Evolutionary conservation across 169 alveolate species (phyloP).

Genomic region (Plasmodium knowlesi): DNA sequence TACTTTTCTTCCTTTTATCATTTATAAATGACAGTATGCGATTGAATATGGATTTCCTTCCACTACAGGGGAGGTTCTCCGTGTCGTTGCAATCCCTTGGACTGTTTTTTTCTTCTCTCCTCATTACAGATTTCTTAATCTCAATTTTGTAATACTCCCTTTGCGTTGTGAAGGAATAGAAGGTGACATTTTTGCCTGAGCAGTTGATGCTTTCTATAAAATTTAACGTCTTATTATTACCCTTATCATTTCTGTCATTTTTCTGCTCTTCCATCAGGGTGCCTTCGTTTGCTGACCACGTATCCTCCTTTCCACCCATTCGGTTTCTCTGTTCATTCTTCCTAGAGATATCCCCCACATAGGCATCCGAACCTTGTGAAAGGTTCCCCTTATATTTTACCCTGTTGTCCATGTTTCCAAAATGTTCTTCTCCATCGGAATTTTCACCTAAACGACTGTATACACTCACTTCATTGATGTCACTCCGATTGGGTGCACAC

Average conservation of each 20-base stretch:
- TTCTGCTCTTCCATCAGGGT: neutral
- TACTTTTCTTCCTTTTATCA: slow-evolving; percentile 13
- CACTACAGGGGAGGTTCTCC: slow-evolving; percentile 2
- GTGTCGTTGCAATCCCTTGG: neutral
- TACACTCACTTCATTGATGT: neutral
- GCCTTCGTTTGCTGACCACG: neutral
- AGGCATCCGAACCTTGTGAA: neutral
- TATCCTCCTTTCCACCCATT: neutral
- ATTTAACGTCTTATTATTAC: slow-evolving; percentile 5
- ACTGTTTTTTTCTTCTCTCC: neutral
- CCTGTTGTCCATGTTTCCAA: neutral
- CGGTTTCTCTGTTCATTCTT: neutral
- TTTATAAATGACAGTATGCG: slow-evolving; percentile 22
- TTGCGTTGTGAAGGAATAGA: slow-evolving; percentile 55
- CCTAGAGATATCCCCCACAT: neutral
- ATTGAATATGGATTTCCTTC: slow-evolving; percentile 47
- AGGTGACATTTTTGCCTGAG: slow-evolving; percentile 38
- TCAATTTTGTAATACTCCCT: slow-evolving; percentile 64
- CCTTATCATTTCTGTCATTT: neutral
- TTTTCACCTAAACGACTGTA: neutral
- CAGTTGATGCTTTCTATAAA: slow-evolving; percentile 53
- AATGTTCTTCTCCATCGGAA: neutral
- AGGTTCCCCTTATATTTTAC: neutral
- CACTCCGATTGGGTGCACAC: neutral
- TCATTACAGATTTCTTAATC: neutral